Conservation (phyloP, 495 filamentous ascomycete species). For the Penicillium herquei region DNA sequence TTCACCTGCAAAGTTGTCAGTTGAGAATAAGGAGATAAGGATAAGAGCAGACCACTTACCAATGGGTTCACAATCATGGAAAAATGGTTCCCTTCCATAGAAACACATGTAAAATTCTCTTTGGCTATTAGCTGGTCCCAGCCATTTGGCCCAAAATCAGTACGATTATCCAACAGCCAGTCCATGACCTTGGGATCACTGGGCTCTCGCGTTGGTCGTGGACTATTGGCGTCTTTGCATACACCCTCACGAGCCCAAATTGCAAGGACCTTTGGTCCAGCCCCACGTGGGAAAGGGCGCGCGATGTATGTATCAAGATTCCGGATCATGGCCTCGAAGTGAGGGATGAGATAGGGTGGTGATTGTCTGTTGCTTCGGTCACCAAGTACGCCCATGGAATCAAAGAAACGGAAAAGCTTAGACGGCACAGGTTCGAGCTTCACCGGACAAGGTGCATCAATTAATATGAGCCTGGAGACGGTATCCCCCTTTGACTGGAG, state of each 20-base stretch:
- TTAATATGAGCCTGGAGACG: conserved; percentile 26
- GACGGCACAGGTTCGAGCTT: neutral
- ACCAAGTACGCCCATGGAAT: neutral
- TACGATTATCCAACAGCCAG: neutral
- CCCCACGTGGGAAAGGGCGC: neutral
- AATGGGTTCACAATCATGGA: too few relatives aligned
- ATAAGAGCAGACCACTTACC: too few relatives aligned
- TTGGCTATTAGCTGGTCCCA: neutral
- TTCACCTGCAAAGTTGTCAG: too few relatives aligned
- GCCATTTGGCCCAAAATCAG: neutral
- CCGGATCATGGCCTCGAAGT: neutral
- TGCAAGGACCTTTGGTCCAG: neutral
- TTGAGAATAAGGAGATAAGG: too few relatives aligned
- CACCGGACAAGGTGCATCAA: conserved; percentile 30
- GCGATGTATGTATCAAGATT: neutral
- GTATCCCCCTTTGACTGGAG: conserved; percentile 26
- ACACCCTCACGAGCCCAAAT: neutral
- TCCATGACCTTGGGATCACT: neutral
- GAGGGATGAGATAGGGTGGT: neutral
- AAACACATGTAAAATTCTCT: too few relatives aligned
- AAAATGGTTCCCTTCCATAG: too few relatives aligned
- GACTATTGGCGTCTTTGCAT: neutral
- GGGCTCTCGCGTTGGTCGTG: neutral
- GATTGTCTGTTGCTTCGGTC: neutral
- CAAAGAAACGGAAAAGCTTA: neutral